Evolutionary conservation across 1,139 yeast genomes (phyloP).

Genomic region (Eremothecium cymbalariae): DNA sequence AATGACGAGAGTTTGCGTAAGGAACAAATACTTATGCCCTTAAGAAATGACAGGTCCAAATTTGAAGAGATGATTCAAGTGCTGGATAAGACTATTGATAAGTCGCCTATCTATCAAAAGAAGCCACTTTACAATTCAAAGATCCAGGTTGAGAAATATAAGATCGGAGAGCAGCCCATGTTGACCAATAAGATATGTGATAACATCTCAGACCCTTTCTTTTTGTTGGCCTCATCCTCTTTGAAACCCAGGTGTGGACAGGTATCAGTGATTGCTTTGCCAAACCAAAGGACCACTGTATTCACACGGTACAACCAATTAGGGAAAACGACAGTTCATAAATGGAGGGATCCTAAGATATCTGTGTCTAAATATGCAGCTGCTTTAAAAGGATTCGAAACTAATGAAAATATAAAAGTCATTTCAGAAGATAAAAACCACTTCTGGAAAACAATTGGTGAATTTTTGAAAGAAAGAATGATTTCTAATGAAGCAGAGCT

Average conservation of each 20-base stretch:
- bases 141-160: constrained; percentile 1
- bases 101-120: constrained; percentile 2
- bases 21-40: not conserved
- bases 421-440: constrained; percentile 19
- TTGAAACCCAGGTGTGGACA: constrained; percentile 41
- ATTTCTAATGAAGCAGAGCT: constrained; percentile 29
- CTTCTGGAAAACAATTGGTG: constrained; percentile 37
- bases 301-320: constrained; percentile 47
- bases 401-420: constrained; percentile 8
- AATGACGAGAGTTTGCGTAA: constrained; percentile 23
- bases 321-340: constrained; percentile 31
- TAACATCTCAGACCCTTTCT: constrained; percentile 16
- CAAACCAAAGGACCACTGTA: constrained; percentile 47
- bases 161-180: constrained; percentile 14
- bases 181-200: constrained; percentile 23
- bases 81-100: not conserved
- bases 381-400: constrained; percentile 16
- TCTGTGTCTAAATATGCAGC: constrained; percentile 7
- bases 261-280: constrained; percentile 81
- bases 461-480: constrained; percentile 38
- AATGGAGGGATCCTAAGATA: constrained; percentile 24
- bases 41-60: not conserved
- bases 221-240: constrained; percentile 27
- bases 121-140: too few species aligned
- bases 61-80: not conserved